phyloP scores from a whole-genome alignment of 1,284 basidiomycete genomes.

The Malassezia psittaci region DNA sequence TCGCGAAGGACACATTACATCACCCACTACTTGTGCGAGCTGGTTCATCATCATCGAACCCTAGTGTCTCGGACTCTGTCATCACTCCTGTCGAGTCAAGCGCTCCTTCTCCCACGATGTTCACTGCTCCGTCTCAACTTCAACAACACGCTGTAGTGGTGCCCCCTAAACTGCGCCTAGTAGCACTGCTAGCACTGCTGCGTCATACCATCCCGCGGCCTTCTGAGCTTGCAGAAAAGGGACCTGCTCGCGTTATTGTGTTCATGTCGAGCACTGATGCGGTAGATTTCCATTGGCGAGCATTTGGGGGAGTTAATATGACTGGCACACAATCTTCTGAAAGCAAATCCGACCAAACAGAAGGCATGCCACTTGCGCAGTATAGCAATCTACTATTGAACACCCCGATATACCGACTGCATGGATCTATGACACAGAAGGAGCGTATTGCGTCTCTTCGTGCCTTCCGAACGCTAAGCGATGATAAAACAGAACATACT shows the following conservation, averaged over 20 bases:
- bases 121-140: conserved; percentile 88
- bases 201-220: conserved; percentile 56
- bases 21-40: conserved; percentile 52
- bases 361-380: conserved; percentile 27
- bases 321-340: conserved; percentile 35
- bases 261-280: conserved; percentile 95
- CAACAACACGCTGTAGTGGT: conserved; percentile 86
- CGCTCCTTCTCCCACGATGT: conserved; percentile 39
- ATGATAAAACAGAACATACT: neutral
- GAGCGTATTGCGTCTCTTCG: conserved; percentile 72
- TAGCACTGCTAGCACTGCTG: conserved; percentile 73
- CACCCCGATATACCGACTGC: conserved; percentile 76
- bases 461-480: conserved; percentile 57
- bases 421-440: conserved; percentile 76
- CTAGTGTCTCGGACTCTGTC: neutral
- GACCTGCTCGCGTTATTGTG: conserved; percentile 63
- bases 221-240: conserved; percentile 33
- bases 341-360: conserved; percentile 16
- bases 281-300: conserved; percentile 89
- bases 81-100: neutral
- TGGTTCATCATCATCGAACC: conserved; percentile 1
- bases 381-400: conserved; percentile 59
- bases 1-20: conserved; percentile 70
- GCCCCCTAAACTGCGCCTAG: conserved; percentile 83
- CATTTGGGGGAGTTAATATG: conserved; percentile 73